These are phyloP conservation scores for Acidiella bohemica DNA, from an alignment of 495 filamentous ascomycete genomes.

Conservation along the genomic window DNA sequence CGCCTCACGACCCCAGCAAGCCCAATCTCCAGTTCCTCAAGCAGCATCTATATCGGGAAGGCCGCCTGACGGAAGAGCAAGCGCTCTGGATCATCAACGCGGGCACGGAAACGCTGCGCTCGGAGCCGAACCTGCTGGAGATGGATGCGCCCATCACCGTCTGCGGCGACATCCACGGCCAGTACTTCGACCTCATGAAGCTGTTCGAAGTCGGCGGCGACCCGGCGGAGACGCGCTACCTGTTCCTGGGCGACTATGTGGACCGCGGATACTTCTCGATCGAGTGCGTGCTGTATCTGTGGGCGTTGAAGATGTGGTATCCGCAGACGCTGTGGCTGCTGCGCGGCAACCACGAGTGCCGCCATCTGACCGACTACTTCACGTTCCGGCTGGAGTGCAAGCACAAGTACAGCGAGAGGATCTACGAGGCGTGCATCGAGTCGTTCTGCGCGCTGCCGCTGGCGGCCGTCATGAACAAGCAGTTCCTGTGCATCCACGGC, in stretches of 20 bases:
- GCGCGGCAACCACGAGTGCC: slow-evolving; percentile 94
- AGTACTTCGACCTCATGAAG: slow-evolving; percentile 99
- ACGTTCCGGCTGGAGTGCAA: slow-evolving; percentile 99
- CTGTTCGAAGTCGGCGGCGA: slow-evolving; percentile 97
- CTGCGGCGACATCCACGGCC: slow-evolving; percentile 94
- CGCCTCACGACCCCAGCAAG: slow-evolving; percentile 70
- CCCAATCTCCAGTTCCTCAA: slow-evolving; percentile 90
- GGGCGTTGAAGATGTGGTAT: slow-evolving; percentile 98
- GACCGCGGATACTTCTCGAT: slow-evolving; percentile 98
- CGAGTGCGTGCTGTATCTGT: slow-evolving; percentile 95
- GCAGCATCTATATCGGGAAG: slow-evolving; percentile 96
- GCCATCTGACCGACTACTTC: slow-evolving; percentile 98
- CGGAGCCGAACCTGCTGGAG: slow-evolving; percentile 90
- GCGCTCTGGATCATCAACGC: slow-evolving; percentile 85
- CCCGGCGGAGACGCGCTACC: slow-evolving; percentile 86
- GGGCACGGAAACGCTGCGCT: slow-evolving; percentile 68
- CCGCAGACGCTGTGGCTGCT: slow-evolving; percentile 94
- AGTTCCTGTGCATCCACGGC: slow-evolving; percentile 96
- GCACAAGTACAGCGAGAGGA: slow-evolving; percentile 92
- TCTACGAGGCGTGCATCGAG: slow-evolving; percentile 97
- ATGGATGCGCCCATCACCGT: slow-evolving; percentile 99
- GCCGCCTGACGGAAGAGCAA: slow-evolving; percentile 90
- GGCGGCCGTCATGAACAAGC: slow-evolving; percentile 98
- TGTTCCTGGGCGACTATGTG: slow-evolving; percentile 96
- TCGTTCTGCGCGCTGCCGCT: slow-evolving; percentile 91